A percentile compares a stretch with the other conserved stretches of the same genome.
These are phyloP conservation scores for Plasmodium reichenowi DNA, from an alignment of 169 alveolate genomes.

Conservation along the genomic window DNA sequence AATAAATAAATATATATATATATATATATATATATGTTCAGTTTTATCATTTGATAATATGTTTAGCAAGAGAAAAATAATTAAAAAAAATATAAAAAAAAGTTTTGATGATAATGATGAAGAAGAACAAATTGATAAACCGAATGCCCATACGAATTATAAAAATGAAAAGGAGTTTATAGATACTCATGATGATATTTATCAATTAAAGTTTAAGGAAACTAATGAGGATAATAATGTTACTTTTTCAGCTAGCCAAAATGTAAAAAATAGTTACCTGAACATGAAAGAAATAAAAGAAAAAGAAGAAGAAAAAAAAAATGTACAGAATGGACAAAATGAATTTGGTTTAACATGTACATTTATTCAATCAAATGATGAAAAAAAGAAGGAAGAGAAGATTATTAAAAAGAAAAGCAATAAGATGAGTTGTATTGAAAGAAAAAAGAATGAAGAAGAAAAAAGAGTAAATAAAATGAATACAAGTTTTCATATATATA, in stretches of 20 bases:
- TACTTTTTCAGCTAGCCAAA: neutral
- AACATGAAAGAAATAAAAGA: neutral
- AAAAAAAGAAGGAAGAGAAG: neutral
- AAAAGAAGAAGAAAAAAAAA: neutral
- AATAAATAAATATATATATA: too few species aligned
- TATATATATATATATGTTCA: too few species aligned
- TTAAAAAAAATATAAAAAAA: constrained; percentile 49
- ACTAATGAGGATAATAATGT: neutral
- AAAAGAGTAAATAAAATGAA: constrained; percentile 53
- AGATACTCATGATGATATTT: neutral
- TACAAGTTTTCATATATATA: constrained; percentile 72
- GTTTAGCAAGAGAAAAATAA: constrained; percentile 66
- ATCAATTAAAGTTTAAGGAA: neutral
- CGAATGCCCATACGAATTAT: neutral
- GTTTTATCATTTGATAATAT: constrained; percentile 2
- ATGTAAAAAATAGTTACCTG: neutral
- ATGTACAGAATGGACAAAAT: neutral
- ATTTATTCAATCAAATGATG: too few species aligned
- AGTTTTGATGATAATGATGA: constrained; percentile 13
- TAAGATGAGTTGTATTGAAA: constrained; percentile 30
- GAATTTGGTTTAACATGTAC: neutral
- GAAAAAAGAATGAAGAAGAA: constrained; percentile 44
- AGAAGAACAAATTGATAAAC: neutral
- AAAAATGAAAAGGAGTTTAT: neutral
- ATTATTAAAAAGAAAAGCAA: constrained; percentile 14